Conservation (phyloP, 148 eudicot species). For the Silene uniflora region DNA sequence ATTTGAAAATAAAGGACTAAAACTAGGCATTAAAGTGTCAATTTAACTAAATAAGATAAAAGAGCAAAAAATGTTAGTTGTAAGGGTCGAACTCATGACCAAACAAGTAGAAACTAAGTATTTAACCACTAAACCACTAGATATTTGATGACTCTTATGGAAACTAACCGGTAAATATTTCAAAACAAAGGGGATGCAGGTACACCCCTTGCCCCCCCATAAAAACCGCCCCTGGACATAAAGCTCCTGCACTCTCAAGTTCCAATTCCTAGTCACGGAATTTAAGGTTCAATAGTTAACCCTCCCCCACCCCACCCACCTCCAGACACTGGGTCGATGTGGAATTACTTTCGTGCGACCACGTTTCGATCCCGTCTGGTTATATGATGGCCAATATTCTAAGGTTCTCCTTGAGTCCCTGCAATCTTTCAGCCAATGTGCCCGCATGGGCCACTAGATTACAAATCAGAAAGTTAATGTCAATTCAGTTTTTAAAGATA, state of each 20-base stretch:
- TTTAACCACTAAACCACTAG: no score
- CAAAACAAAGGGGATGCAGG: no score
- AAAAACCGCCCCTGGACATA: no score
- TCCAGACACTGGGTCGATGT: not conserved
- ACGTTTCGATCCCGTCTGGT: not conserved
- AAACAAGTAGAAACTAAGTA: no score
- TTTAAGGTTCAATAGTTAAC: not conserved
- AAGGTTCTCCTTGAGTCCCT: not conserved
- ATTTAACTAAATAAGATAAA: no score
- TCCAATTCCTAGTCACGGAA: not conserved
- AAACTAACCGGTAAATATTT: no score
- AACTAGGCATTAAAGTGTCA: no score
- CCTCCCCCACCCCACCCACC: not conserved
- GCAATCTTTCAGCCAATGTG: not conserved
- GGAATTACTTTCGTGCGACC: not conserved
- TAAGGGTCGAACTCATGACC: no score
- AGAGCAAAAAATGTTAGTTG: no score
- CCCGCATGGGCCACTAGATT: slow-evolving; percentile 3
- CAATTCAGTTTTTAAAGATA: not conserved
- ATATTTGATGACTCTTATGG: no score
- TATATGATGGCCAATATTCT: not conserved
- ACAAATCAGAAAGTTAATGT: not conserved
- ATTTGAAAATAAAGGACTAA: no score
- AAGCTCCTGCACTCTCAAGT: not conserved
- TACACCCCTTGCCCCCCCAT: no score